These are phyloP conservation scores for Acer saccharum DNA, from an alignment of 345 rosid genomes.

Conservation along the genomic window DNA sequence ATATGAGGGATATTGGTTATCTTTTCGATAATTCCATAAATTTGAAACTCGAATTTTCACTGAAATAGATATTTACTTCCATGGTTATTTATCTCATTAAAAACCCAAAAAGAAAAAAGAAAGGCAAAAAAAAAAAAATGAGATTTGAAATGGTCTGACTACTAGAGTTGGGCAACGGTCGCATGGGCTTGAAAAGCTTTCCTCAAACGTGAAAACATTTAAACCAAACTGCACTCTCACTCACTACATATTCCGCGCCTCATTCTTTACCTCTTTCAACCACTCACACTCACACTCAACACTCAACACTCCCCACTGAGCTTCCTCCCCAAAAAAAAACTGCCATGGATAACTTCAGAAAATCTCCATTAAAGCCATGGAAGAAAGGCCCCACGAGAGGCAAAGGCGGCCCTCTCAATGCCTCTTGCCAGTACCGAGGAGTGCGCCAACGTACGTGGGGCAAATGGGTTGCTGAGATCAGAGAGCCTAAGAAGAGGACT, in stretches of 20 bases:
- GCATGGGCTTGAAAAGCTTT: conserved; percentile 37
- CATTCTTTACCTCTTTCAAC: conserved; percentile 16
- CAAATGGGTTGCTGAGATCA: conserved; percentile 96
- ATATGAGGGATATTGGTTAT: too few species aligned
- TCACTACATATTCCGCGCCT: conserved; percentile 48
- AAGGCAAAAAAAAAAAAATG: not conserved
- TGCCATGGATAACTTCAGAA: conserved; percentile 47
- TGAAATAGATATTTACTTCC: too few species aligned
- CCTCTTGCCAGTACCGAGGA: conserved; percentile 81
- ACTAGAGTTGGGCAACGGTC: conserved; percentile 45
- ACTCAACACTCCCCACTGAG: not conserved
- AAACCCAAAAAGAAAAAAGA: too few species aligned
- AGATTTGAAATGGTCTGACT: conserved; percentile 17
- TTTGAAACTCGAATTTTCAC: too few species aligned
- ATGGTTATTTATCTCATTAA: too few species aligned
- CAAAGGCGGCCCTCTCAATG: conserved; percentile 92
- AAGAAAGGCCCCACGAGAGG: conserved; percentile 92
- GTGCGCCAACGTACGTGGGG: conserved; percentile 98
- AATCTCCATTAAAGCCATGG: conserved; percentile 75
- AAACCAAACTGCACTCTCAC: conserved; percentile 38
- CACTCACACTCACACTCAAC: not conserved
- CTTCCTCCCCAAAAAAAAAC: not conserved
- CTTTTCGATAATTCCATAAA: too few species aligned
- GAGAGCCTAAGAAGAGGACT: conserved; percentile 90
- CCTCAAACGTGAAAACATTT: conserved; percentile 61